These are phyloP conservation scores for Fusarium sterilihyphosum DNA, from an alignment of 2,329 filamentous ascomycete species.

Conservation along the genomic window DNA sequence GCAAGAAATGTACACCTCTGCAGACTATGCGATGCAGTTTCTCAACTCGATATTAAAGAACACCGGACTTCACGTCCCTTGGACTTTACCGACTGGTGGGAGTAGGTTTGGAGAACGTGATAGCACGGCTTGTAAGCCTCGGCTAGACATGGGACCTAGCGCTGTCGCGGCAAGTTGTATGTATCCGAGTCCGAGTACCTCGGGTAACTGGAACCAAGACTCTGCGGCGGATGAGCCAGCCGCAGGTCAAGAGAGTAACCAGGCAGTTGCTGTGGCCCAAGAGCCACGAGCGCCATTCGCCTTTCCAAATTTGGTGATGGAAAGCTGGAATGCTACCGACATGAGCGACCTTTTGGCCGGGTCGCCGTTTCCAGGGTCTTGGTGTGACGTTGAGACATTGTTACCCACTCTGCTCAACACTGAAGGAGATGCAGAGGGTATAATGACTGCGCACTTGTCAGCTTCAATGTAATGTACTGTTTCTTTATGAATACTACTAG, in stretches of 20 bases:
- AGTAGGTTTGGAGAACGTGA: neutral
- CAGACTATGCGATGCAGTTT: neutral
- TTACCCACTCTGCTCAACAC: neutral
- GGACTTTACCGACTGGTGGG: neutral
- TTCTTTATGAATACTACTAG: neutral
- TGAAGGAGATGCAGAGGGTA: neutral
- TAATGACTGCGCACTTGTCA: neutral
- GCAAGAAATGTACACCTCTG: neutral
- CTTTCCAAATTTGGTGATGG: neutral
- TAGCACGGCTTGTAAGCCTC: neutral
- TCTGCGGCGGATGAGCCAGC: neutral
- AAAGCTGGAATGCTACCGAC: neutral
- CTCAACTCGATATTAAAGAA: neutral
- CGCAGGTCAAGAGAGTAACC: neutral
- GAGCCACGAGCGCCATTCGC: neutral
- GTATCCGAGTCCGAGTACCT: neutral
- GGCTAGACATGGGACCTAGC: neutral
- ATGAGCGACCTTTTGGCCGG: neutral
- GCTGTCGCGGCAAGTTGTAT: neutral
- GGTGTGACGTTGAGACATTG: neutral
- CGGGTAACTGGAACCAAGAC: neutral
- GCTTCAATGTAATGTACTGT: neutral
- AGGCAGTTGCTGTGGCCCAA: neutral
- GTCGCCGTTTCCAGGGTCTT: neutral
- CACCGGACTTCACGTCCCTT: neutral